A percentile compares a stretch with the other conserved stretches of the same genome.
These are phyloP conservation scores for Colletotrichum camelliae DNA, from an alignment of 2,329 filamentous ascomycete species.

Conservation along the genomic window DNA sequence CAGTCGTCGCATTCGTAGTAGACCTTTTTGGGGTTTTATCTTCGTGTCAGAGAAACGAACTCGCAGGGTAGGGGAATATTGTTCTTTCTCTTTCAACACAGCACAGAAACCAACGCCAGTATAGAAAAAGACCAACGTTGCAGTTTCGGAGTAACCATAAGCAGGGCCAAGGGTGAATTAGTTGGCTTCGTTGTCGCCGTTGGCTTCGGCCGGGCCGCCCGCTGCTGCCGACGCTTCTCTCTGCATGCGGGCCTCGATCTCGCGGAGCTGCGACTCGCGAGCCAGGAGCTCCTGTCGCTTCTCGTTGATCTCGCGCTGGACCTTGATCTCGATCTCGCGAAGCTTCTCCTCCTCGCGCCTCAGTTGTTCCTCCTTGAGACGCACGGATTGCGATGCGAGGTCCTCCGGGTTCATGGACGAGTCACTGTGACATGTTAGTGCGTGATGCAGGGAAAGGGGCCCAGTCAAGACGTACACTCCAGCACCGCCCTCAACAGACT, in stretches of 20 bases:
- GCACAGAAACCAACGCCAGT: conserved; percentile 53
- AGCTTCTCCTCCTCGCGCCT: conserved; percentile 99
- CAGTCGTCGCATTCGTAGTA: conserved; percentile 24
- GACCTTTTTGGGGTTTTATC: conserved; percentile 30
- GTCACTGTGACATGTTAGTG: conserved; percentile 56
- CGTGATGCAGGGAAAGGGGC: not conserved
- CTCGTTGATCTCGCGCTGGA: conserved; percentile 99
- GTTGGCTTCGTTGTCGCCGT: conserved; percentile 61
- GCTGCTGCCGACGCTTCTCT: conserved; percentile 71
- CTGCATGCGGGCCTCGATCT: conserved; percentile 98
- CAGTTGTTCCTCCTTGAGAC: conserved; percentile 99
- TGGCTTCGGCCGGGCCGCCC: conserved; percentile 50
- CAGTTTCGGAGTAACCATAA: conserved; percentile 35
- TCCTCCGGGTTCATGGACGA: conserved; percentile 98
- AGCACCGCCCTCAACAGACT: conserved; percentile 93
- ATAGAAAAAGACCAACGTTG: conserved; percentile 51
- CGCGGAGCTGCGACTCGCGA: conserved; percentile 96
- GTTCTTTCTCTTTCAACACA: conserved; percentile 48
- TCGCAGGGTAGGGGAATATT: conserved; percentile 48
- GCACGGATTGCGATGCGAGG: conserved; percentile 93
- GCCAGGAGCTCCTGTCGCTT: conserved; percentile 98
- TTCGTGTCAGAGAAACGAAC: conserved; percentile 40
- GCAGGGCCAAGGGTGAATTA: conserved; percentile 30
- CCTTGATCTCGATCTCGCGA: conserved; percentile 98
- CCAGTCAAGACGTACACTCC: conserved; percentile 72